phyloP scores from a whole-genome alignment of 129 eudicot species.

The Lactuca saligna region DNA sequence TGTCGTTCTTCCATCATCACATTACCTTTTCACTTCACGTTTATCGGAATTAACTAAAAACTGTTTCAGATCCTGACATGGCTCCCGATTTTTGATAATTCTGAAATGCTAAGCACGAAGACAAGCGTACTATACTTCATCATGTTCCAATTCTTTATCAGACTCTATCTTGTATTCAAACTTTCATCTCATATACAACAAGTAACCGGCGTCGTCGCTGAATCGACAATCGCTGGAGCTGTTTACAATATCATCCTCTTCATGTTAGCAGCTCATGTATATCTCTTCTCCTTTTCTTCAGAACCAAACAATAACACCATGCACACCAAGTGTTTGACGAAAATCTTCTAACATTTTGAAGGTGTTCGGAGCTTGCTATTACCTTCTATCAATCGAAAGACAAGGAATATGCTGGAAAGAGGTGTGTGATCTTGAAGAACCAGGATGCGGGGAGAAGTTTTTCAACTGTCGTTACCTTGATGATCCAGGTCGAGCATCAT shows the following conservation, averaged over 20 bases:
- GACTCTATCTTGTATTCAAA: slow-evolving; percentile 58
- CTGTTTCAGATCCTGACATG: slow-evolving; percentile 58
- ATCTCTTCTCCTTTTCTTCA: slow-evolving; percentile 10
- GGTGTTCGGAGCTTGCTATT: slow-evolving; percentile 78
- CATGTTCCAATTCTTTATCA: slow-evolving; percentile 60
- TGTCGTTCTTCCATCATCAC: not conserved
- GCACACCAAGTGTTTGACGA: not conserved
- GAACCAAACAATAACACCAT: not conserved
- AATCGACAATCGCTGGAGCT: slow-evolving; percentile 76
- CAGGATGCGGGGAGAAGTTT: slow-evolving; percentile 46
- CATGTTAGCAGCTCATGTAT: slow-evolving; percentile 84
- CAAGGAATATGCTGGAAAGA: slow-evolving; percentile 77
- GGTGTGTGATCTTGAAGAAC: slow-evolving; percentile 51
- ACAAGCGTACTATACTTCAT: slow-evolving; percentile 44
- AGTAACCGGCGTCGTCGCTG: slow-evolving; percentile 62
- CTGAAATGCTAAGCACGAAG: slow-evolving; percentile 50
- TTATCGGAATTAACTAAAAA: not conserved
- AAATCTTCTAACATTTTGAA: slow-evolving; percentile 18
- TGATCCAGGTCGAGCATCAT: slow-evolving; percentile 41
- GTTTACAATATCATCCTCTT: slow-evolving; percentile 64
- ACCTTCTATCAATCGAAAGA: slow-evolving; percentile 68
- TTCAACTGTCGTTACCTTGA: slow-evolving; percentile 44
- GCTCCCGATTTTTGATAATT: slow-evolving; percentile 51
- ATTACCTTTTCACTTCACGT: not conserved
- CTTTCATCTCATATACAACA: slow-evolving; percentile 64